Evolutionary conservation across 1,139 yeast species (phyloP), one percentile per base, ranked within the genome.

Genomic region (Debaryomyces subglobosus): DNA sequence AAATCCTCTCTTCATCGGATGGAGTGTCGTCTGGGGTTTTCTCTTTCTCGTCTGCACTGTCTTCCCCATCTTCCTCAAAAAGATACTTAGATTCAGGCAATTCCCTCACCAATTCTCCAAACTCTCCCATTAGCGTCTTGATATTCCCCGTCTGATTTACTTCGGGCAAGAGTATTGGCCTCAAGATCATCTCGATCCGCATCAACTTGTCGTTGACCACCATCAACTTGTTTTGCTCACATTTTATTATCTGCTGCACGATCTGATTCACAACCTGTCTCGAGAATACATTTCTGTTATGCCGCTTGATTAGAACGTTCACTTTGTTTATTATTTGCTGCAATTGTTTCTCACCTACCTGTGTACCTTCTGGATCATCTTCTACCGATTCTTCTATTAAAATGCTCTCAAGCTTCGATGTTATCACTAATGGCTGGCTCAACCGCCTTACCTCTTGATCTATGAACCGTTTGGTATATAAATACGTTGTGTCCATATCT

Each of bases 21-120:
- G 44, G 51, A 9, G 46, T 50, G n/a, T 25, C 34, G 39, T 46
- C 49, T 13, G 34, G 42, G 10, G 40, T 51, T 7, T 43, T 43
- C 6, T 47, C 49, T 9, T 48, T 53, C 15, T 40, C 45, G 13
- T 52, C 53, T 3, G 45, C 48, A 2, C 27, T 45, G 5, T 47
- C 50, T 2, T 49, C 53, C 2, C 47, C 52, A 7, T 34, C 46
- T 8, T 42, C 34, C 8, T 49, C 45, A 16, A 68, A 51, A 39
- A 74, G 57, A 49, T 71, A 69, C 51, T 64, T 64, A 6, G 65
- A 52, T 45, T 69, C 72, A 0, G 79, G 79, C 39, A 74, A 60
- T 37, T 69, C 72, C 1, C 51, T 45, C 5, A 71, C 59, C 49
- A 72, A 52, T 4, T 53, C 54, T 12, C 57, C 60, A 21, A 73